phyloP scores from a whole-genome alignment of 75 land plant species.

The Picea glauca region DNA sequence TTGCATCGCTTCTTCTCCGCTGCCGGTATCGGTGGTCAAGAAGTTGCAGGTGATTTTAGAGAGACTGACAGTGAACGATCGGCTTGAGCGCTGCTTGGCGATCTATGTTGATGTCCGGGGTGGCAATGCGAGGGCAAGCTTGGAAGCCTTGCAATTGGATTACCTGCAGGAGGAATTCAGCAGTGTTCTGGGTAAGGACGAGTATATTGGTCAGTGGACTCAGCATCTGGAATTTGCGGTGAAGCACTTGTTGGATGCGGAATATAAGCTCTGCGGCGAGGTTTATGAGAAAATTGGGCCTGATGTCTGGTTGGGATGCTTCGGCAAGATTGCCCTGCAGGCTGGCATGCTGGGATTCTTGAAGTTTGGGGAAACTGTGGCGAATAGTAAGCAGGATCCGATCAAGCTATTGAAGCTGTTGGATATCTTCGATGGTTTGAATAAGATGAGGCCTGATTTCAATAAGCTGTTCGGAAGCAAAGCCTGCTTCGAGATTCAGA shows the following conservation, averaged over 20 bases:
- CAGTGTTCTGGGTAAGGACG: conserved; percentile 36
- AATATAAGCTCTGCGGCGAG: conserved; percentile 50
- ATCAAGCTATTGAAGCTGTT: conserved; percentile 55
- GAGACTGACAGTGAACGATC: conserved; percentile 33
- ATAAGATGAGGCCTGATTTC: conserved; percentile 45
- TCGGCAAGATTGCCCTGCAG: conserved; percentile 40
- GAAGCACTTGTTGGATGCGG: conserved; percentile 56
- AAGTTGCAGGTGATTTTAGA: conserved; percentile 47
- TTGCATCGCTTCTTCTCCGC: conserved; percentile 12
- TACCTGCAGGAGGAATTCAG: conserved; percentile 46
- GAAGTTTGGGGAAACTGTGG: conserved; percentile 41
- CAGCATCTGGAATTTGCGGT: conserved; percentile 65
- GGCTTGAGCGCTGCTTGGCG: conserved; percentile 32
- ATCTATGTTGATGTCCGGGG: conserved; percentile 30
- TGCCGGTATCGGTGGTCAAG: conserved; percentile 34
- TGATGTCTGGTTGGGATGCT: conserved; percentile 29
- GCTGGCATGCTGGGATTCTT: conserved; percentile 47
- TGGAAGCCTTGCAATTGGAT: conserved; percentile 41
- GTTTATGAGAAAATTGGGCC: conserved; percentile 44
- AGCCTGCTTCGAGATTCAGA: conserved; percentile 47
- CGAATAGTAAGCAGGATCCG: conserved; percentile 46
- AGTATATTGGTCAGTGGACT: conserved; percentile 43
- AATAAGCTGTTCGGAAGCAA: conserved; percentile 43
- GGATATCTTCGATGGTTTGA: conserved; percentile 43
- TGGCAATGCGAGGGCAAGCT: conserved; percentile 17